A percentile compares a stretch with the other conserved stretches of the same genome.
phyloP scores from a whole-genome alignment of 2,329 filamentous ascomycete genomes.

The Pestalotiopsis sp. region DNA sequence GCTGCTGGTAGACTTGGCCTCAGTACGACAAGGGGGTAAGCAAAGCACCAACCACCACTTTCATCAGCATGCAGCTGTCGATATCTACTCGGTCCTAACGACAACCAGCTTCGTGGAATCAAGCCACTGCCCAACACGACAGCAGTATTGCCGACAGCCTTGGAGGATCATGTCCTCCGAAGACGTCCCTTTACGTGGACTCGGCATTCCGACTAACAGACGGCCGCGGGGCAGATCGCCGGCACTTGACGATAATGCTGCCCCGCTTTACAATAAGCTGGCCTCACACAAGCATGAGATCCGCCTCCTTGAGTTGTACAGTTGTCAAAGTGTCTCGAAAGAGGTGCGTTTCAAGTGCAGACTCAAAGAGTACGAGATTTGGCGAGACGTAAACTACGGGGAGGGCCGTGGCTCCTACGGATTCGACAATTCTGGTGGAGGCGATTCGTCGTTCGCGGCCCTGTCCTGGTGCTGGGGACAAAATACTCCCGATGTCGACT shows the following conservation, averaged over 20 bases:
- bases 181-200: no score
- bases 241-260: slow-evolving; percentile 1
- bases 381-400: not conserved
- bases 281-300: not conserved
- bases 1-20: no score
- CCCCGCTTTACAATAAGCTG: not conserved
- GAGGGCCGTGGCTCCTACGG: not conserved
- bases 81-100: no score
- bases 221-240: not conserved
- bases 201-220: no score
- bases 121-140: no score
- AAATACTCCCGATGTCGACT: not conserved
- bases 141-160: no score
- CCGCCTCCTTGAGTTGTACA: not conserved
- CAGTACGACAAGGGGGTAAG: no score
- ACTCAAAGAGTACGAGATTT: not conserved
- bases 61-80: no score
- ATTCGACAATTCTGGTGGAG: no score
- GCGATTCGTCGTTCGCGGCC: not conserved
- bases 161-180: no score
- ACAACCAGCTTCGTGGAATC: no score
- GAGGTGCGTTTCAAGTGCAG: not conserved
- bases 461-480: slow-evolving; percentile 1
- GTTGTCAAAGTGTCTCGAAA: not conserved
- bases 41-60: no score